phyloP scores from a whole-genome alignment of 345 rosid species.

The Heritiera littoralis region DNA sequence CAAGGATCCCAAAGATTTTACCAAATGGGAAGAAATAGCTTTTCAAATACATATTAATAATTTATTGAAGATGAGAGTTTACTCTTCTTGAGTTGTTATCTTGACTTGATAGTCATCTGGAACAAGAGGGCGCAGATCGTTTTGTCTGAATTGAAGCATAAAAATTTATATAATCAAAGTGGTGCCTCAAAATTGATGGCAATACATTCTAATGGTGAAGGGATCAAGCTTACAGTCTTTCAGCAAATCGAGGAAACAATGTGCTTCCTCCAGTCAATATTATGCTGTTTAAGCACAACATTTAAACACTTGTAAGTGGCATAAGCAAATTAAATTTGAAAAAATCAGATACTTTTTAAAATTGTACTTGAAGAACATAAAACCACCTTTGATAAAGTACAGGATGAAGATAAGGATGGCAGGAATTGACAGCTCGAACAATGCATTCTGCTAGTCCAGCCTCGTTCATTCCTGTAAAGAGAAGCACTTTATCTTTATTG shows the following conservation, averaged over 20 bases:
- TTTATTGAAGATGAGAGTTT: slow-evolving; percentile 32
- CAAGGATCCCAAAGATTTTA: slow-evolving; percentile 20
- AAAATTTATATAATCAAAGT: not conserved
- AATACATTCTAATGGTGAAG: not conserved
- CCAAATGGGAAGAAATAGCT: not conserved
- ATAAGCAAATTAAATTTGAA: not conserved
- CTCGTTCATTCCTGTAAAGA: slow-evolving; percentile 76
- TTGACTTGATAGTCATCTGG: slow-evolving; percentile 80
- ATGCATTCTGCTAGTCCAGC: slow-evolving; percentile 97
- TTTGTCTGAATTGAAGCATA: slow-evolving; percentile 52
- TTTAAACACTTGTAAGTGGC: slow-evolving; percentile 18
- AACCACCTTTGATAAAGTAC: slow-evolving; percentile 80
- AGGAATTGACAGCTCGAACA: slow-evolving; percentile 84
- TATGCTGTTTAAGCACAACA: slow-evolving; percentile 54
- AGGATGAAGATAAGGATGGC: slow-evolving; percentile 84
- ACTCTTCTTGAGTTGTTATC: slow-evolving; percentile 88
- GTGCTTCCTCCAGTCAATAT: slow-evolving; percentile 95
- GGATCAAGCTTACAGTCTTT: slow-evolving; percentile 68
- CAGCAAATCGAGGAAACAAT: slow-evolving; percentile 70
- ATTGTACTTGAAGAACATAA: slow-evolving; percentile 3
- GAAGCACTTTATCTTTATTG: not conserved
- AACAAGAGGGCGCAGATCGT: slow-evolving; percentile 92
- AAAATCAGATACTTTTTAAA: not conserved
- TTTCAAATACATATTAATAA: slow-evolving; percentile 12
- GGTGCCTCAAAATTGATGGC: slow-evolving; percentile 10